Percentiles rank a stretch among this genome's conserved stretches.
phyloP scores from a whole-genome alignment of 257 asterid species.

The Knoxia roxburghii region DNA sequence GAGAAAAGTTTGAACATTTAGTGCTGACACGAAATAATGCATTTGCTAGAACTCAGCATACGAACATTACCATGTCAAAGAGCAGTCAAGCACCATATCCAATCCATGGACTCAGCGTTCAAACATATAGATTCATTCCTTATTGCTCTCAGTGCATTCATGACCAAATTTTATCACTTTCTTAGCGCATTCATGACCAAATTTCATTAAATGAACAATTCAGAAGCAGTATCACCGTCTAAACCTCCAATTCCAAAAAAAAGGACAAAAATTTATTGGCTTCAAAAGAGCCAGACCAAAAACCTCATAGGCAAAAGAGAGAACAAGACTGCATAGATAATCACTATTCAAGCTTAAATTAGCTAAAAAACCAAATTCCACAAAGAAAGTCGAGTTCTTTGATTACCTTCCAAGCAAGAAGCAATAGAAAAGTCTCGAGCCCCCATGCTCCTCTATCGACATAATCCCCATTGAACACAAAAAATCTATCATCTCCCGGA shows the following conservation, averaged over 20 bases:
- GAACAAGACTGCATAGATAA: not conserved
- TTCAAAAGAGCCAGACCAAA: not conserved
- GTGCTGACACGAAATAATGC: not conserved
- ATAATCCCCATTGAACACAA: conserved; percentile 95
- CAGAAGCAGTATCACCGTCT: not conserved
- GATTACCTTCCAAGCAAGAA: conserved; percentile 94
- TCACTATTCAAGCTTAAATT: not conserved
- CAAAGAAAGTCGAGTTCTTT: not conserved
- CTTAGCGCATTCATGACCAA: no score
- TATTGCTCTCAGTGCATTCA: not conserved
- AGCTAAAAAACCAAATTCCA: no score
- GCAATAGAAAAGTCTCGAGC: conserved; percentile 70
- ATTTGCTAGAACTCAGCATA: not conserved
- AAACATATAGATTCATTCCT: not conserved
- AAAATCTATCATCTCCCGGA: conserved; percentile 68
- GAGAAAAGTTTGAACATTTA: not conserved
- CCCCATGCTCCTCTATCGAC: conserved; percentile 99
- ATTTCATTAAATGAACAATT: not conserved
- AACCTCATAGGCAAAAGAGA: conserved; percentile 1
- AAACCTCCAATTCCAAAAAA: not conserved
- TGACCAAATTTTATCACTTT: not conserved
- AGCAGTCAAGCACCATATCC: not conserved
- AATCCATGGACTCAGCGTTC: not conserved
- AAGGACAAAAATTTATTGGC: not conserved
- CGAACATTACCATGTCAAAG: not conserved